Evolutionary conservation across 768 basidiomycete genomes (phyloP).

Genomic region (Russula virescens): DNA sequence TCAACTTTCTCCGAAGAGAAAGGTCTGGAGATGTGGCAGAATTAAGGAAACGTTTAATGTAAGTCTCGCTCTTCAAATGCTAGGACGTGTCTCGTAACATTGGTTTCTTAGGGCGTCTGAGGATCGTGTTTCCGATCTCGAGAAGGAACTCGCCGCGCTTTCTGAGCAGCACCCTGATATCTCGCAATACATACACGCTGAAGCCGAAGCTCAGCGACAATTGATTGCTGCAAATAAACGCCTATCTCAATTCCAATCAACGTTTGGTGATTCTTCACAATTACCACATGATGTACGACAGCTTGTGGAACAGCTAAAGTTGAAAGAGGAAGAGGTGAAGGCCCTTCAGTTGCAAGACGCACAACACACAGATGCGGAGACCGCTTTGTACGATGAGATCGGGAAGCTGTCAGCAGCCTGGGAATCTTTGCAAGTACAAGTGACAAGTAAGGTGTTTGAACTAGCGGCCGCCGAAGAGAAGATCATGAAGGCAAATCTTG

Average conservation of each 20-base stretch:
- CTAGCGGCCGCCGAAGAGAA: constrained; percentile 70
- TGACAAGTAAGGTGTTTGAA: constrained; percentile 81
- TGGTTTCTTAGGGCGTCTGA: constrained; percentile 44
- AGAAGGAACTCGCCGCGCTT: constrained; percentile 43
- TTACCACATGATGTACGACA: constrained; percentile 46
- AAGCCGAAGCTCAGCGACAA: constrained; percentile 46
- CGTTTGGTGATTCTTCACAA: constrained; percentile 49
- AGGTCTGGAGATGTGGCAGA: constrained; percentile 44
- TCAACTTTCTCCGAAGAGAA: constrained; percentile 61
- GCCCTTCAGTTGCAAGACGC: constrained; percentile 55
- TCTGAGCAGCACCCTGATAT: constrained; percentile 50
- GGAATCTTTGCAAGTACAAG: constrained; percentile 75
- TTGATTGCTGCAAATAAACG: constrained; percentile 42
- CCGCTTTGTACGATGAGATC: constrained; percentile 75
- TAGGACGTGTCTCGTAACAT: neutral
- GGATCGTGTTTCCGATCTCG: constrained; percentile 43
- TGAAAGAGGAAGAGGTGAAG: constrained; percentile 64
- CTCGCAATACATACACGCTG: constrained; percentile 42
- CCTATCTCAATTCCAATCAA: constrained; percentile 54
- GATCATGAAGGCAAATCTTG: constrained; percentile 54
- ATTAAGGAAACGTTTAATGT: constrained; percentile 54
- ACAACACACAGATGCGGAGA: constrained; percentile 65
- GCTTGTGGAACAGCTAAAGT: constrained; percentile 50
- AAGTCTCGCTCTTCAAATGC: constrained; percentile 26
- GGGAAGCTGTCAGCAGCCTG: constrained; percentile 83